Percentiles rank a stretch among this genome's conserved stretches.
These are phyloP conservation scores for Coemansia sp. DNA, from an alignment of 192 early-diverging fungal species.

Conservation along the genomic window DNA sequence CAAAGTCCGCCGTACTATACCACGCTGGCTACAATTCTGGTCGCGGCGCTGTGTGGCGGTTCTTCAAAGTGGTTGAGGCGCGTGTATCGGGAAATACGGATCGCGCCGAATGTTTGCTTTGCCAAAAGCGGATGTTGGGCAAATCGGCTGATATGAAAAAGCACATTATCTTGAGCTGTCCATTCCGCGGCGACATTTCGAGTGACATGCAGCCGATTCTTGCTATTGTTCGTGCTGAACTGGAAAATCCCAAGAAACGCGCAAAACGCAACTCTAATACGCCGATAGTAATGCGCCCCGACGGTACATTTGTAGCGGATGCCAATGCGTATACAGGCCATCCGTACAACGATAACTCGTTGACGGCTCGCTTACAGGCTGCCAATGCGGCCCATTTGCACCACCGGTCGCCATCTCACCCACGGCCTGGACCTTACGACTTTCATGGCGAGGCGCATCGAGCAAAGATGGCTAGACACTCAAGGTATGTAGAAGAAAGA, in stretches of 20 bases:
- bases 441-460: conserved; percentile 31
- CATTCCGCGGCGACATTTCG: conserved; percentile 37
- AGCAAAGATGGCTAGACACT: conserved; percentile 41
- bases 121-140: conserved; percentile 58
- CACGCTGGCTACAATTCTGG: conserved; percentile 54
- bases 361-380: conserved; percentile 19
- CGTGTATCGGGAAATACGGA: conserved; percentile 58
- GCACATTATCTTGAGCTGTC: conserved; percentile 54
- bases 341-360: conserved; percentile 9
- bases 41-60: conserved; percentile 57
- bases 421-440: conserved; percentile 34
- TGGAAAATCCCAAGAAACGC: conserved; percentile 58
- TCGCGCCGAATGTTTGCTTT: conserved; percentile 57
- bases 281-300: conserved; percentile 46
- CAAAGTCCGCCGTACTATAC: conserved; percentile 47
- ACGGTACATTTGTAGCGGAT: conserved; percentile 48
- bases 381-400: not conserved
- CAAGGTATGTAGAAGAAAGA: conserved; percentile 40
- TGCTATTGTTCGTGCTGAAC: conserved; percentile 50
- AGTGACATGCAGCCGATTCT: conserved; percentile 53
- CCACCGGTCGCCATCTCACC: conserved; percentile 24
- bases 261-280: conserved; percentile 56
- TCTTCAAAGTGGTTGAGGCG: conserved; percentile 52
- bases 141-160: conserved; percentile 60
- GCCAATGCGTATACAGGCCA: conserved; percentile 11